These are phyloP conservation scores for Zarea fungicola DNA, from an alignment of 2,329 filamentous ascomycete genomes.

Conservation along the genomic window DNA sequence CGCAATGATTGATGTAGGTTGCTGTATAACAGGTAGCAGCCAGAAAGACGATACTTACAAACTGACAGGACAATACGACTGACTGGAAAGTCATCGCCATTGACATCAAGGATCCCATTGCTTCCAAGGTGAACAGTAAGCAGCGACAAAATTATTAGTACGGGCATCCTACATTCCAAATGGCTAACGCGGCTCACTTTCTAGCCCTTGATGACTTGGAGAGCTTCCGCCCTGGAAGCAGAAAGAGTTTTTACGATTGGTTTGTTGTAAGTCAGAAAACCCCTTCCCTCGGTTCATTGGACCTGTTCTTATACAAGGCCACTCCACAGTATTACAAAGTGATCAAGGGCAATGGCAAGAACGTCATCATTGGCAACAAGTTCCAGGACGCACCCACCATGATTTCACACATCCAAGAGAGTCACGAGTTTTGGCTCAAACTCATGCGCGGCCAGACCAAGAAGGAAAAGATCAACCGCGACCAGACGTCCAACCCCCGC, in stretches of 20 bases:
- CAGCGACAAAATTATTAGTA: no score
- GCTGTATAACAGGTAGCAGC: fast-evolving
- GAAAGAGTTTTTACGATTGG: conserved; percentile 32
- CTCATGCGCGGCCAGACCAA: conserved; percentile 33
- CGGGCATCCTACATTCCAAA: no score
- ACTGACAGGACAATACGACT: conserved; percentile 27
- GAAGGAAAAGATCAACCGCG: conserved; percentile 33
- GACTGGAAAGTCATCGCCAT: conserved; percentile 38
- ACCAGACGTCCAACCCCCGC: conserved; percentile 32
- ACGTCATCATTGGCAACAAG: conserved; percentile 31
- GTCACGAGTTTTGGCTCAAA: conserved; percentile 34
- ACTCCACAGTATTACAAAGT: conserved; percentile 35
- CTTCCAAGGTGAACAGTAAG: conserved; percentile 29
- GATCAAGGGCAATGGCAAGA: conserved; percentile 28
- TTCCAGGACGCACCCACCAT: conserved; percentile 32
- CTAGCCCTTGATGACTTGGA: conserved; percentile 33
- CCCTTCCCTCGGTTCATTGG: background rate
- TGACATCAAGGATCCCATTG: conserved; percentile 34
- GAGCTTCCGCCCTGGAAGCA: conserved; percentile 32
- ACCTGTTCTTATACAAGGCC: background rate
- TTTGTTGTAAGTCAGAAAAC: conserved; percentile 28
- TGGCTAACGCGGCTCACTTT: background rate
- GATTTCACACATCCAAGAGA: conserved; percentile 27
- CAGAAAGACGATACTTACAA: background rate
- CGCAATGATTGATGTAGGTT: conserved; percentile 32